Percentiles rank a stretch among this genome's conserved stretches.
Conservation (phyloP, 768 basidiomycete genomes). For the Suillus bovinus region DNA sequence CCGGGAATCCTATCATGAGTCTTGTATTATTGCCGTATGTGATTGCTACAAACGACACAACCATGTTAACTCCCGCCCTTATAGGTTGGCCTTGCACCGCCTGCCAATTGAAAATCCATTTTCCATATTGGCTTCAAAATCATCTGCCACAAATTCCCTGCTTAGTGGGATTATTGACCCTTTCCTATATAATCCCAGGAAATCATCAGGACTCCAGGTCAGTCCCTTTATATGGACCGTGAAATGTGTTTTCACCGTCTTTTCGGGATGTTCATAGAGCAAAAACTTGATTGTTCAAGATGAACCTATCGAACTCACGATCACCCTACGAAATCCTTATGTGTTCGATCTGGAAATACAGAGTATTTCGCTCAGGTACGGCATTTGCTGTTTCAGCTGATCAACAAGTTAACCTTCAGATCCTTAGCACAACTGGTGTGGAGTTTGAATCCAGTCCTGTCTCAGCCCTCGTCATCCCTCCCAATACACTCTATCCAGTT, state of each 20-base stretch:
- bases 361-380: slow-evolving; percentile 76
- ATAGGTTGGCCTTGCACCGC: slow-evolving; percentile 70
- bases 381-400: slow-evolving; percentile 10
- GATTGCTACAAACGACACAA: slow-evolving; percentile 9
- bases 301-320: slow-evolving; percentile 77
- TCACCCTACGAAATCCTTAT: slow-evolving; percentile 90
- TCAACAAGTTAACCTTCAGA: neutral
- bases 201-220: slow-evolving; percentile 58
- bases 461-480: slow-evolving; percentile 62
- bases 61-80: neutral
- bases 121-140: slow-evolving; percentile 47
- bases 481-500: slow-evolving; percentile 73
- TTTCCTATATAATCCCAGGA: slow-evolving; percentile 92
- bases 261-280: slow-evolving; percentile 35
- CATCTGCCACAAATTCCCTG: slow-evolving; percentile 45
- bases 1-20: slow-evolving; percentile 75
- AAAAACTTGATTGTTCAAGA: slow-evolving; percentile 76
- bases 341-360: slow-evolving; percentile 90
- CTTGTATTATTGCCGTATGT: slow-evolving; percentile 77
- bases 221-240: slow-evolving; percentile 17
- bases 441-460: slow-evolving; percentile 66
- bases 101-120: slow-evolving; percentile 72
- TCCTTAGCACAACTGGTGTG: slow-evolving; percentile 76
- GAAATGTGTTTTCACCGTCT: neutral
- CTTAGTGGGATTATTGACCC: slow-evolving; percentile 67